Percentiles rank a stretch among this genome's conserved stretches.
Evolutionary conservation across 495 filamentous ascomycete genomes (phyloP).

Genomic region (Talaromyces nanjingensis): DNA sequence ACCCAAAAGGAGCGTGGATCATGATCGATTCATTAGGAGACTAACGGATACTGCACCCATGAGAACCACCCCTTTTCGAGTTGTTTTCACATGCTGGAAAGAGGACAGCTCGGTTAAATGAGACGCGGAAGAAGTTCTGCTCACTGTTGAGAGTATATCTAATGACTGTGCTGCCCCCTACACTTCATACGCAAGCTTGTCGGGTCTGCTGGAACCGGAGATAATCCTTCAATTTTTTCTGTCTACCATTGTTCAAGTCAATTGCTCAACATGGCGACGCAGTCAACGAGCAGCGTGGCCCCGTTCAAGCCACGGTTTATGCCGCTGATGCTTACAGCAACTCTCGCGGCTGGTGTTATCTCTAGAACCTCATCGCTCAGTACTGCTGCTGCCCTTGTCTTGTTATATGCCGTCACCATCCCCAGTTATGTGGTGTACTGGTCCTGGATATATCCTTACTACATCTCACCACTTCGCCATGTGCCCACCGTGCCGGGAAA

Average conservation of each 20-base stretch:
- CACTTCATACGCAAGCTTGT: not conserved
- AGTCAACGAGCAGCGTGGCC: not conserved
- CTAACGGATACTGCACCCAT: not conserved
- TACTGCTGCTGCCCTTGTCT: slow-evolving; percentile 6
- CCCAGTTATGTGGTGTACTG: slow-evolving; percentile 26
- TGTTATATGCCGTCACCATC: slow-evolving; percentile 2
- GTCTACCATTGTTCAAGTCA: not conserved
- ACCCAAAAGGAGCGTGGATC: not conserved
- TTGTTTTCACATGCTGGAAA: not conserved
- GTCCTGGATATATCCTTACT: slow-evolving; percentile 34
- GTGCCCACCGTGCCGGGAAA: slow-evolving; percentile 36
- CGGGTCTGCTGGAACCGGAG: not conserved
- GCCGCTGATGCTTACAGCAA: slow-evolving; percentile 8
- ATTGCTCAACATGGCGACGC: slow-evolving; percentile 1
- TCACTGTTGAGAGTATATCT: not conserved
- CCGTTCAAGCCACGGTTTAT: slow-evolving; percentile 9
- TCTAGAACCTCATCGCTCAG: slow-evolving; percentile 1
- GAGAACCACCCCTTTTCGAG: not conserved
- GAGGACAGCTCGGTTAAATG: not conserved
- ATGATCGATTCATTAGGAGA: not conserved
- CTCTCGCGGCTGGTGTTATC: slow-evolving; percentile 3
- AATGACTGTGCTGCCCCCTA: not conserved
- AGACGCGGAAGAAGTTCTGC: not conserved
- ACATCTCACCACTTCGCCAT: slow-evolving; percentile 34
- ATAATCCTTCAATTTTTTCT: not conserved